These are phyloP conservation scores for Fraxinus angustifolia DNA, from an alignment of 305 asterid genomes.

Conservation along the genomic window DNA sequence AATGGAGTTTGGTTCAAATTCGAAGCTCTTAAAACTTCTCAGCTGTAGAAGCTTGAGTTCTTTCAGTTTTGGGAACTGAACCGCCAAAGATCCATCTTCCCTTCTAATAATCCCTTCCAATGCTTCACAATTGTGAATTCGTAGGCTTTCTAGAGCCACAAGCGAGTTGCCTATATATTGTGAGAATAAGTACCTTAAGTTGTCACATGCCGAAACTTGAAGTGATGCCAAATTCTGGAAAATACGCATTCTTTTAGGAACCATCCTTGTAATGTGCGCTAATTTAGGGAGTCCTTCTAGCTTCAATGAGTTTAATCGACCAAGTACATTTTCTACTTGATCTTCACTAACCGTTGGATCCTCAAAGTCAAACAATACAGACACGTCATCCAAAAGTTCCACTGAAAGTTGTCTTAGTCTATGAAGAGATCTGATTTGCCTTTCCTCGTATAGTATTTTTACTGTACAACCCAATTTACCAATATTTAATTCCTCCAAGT, in stretches of 20 bases:
- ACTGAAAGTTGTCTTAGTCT: not conserved
- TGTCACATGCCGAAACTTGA: not conserved
- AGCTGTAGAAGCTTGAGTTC: not conserved
- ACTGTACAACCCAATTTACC: not conserved
- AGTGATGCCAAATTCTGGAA: not conserved
- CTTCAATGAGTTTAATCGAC: not conserved
- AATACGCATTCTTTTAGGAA: slow-evolving; percentile 2
- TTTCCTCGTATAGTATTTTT: not conserved
- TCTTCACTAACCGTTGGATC: not conserved
- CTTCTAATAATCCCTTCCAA: not conserved
- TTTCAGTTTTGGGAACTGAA: not conserved
- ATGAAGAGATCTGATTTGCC: not conserved
- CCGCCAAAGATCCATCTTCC: not conserved
- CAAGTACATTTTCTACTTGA: not conserved
- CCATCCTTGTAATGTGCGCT: not conserved
- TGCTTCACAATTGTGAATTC: not conserved
- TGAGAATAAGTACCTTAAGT: not conserved
- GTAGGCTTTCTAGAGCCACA: not conserved
- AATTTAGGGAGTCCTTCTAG: not conserved
- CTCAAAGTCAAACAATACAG: not conserved
- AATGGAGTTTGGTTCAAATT: not conserved
- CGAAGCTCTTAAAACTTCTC: not conserved
- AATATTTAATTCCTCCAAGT: not conserved
- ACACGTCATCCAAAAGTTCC: not conserved
- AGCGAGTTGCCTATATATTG: slow-evolving; percentile 3